Base-by-base conservation (phyloP, 176 grass and related monocot genomes). In the Oryza punctata region DNA sequence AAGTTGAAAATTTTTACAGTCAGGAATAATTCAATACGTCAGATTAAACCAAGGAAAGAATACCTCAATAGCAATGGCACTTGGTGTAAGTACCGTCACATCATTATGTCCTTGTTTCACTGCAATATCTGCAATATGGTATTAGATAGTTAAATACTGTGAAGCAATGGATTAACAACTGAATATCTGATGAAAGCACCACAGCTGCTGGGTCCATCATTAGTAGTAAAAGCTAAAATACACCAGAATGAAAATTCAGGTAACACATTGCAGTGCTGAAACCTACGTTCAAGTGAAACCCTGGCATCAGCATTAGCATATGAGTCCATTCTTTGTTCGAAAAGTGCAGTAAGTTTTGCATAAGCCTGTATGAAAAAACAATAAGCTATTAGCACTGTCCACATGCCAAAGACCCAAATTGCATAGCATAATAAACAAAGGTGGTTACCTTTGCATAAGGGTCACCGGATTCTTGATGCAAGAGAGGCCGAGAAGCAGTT, bases 241-340 rank as follows among this genome's bases (percentile, higher is more conserved):
- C 19, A 59, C 60, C 33, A 24, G 41, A 69, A 33, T 21, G 26
- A 69, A 73, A 81, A 82, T 23, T 7, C 81, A 28, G 67, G 76
- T 76, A 52, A 23, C 3, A 75, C 10, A 24, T 25, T 24, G 9
- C 4, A 19, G 40, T 26, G n/a, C 72, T 70, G 49, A 64, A 85
- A 87, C 85, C 27, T 94, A 96, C 91, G 14, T 91, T 96, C 91
- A 65, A 96, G 96, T 47, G 85, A 99, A 85, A 96, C 93, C 88
- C 87, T 94, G 59, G 90, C 86, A 84, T 99, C 89, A 69, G 96
- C 96, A 79, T 89, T 96, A 73, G 93, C 87, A 94, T 99, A 99
- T 5, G 87, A 89, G 47, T 94, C 85, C 72, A 91, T 86, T 80
- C 93, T 92, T 87, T 99, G 74, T 88, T 96, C 96, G 83, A 89